Percentiles rank a stretch among this genome's conserved stretches.
These are phyloP conservation scores for Colletotrichum plurivorum DNA, from an alignment of 2,329 filamentous ascomycete species.

Conservation along the genomic window DNA sequence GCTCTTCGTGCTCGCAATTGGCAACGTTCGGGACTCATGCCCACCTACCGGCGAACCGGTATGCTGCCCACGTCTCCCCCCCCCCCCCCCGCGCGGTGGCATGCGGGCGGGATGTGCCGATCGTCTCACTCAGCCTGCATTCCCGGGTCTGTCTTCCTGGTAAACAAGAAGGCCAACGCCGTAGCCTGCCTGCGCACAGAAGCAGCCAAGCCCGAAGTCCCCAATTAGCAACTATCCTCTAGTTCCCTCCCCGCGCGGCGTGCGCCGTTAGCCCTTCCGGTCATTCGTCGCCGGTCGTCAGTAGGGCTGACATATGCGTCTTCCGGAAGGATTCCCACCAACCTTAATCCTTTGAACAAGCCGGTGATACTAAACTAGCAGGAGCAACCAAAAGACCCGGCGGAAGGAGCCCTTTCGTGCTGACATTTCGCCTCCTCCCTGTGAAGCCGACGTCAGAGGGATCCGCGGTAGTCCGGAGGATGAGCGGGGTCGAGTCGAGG, in stretches of 20 bases:
- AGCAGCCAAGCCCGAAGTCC: constrained; percentile 5
- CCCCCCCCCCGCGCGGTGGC: too few species aligned
- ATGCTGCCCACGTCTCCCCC: too few species aligned
- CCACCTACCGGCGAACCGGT: too few species aligned
- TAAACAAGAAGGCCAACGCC: neutral
- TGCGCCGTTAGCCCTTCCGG: neutral
- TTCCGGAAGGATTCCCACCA: neutral
- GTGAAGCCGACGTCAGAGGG: neutral
- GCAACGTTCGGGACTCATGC: too few species aligned
- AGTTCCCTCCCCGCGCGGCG: neutral
- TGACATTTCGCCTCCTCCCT: neutral
- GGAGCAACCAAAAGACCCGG: too few species aligned
- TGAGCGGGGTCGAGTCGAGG: too few species aligned
- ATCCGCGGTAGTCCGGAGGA: neutral
- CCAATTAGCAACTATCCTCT: neutral
- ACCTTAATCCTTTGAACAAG: neutral
- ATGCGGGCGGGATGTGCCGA: too few species aligned
- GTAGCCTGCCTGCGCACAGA: neutral
- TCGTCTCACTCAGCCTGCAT: too few species aligned
- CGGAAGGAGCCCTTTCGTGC: neutral
- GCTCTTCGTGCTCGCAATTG: too few species aligned
- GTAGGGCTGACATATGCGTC: constrained; percentile 29
- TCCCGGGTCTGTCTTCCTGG: too few species aligned
- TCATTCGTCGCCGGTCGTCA: neutral
- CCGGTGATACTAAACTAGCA: neutral